phyloP scores from a whole-genome alignment of 768 basidiomycete species.

The Postia placenta region DNA sequence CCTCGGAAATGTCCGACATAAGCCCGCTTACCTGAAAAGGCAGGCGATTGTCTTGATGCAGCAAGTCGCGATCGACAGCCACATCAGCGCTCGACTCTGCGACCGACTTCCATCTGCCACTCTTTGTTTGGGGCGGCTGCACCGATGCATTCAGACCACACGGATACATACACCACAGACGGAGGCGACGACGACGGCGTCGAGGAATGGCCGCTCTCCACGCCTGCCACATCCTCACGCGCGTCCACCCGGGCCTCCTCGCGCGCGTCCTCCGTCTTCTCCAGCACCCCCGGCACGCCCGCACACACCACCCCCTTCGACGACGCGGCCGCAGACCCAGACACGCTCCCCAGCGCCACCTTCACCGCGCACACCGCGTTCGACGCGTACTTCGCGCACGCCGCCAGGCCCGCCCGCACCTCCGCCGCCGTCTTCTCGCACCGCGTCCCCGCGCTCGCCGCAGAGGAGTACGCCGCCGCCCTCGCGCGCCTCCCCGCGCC shows the following conservation, averaged over 20 bases:
- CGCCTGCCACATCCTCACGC: slow-evolving; percentile 8
- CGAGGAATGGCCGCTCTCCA: slow-evolving; percentile 10
- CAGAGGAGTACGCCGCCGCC: slow-evolving; percentile 48
- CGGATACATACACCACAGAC: slow-evolving; percentile 1
- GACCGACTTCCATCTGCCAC: no score
- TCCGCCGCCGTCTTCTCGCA: slow-evolving; percentile 77
- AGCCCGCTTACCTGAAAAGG: no score
- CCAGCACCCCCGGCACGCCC: background rate
- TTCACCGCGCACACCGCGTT: slow-evolving; percentile 60
- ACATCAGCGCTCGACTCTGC: no score
- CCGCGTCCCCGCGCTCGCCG: slow-evolving; percentile 62
- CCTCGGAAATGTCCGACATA: no score
- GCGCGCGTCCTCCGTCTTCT: background rate
- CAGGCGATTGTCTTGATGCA: no score
- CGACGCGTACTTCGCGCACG: slow-evolving; percentile 78
- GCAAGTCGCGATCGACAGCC: no score
- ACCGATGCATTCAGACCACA: background rate
- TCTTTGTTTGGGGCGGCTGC: no score
- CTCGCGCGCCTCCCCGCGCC: slow-evolving; percentile 27
- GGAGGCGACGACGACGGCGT: slow-evolving; percentile 12
- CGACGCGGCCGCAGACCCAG: slow-evolving; percentile 19
- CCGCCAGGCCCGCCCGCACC: slow-evolving; percentile 59
- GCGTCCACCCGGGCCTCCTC: slow-evolving; percentile 5
- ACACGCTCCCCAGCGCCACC: background rate
- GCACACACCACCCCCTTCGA: slow-evolving; percentile 8